phyloP scores from a whole-genome alignment of 2,329 filamentous ascomycete genomes.

The Thelonectria discophora region DNA sequence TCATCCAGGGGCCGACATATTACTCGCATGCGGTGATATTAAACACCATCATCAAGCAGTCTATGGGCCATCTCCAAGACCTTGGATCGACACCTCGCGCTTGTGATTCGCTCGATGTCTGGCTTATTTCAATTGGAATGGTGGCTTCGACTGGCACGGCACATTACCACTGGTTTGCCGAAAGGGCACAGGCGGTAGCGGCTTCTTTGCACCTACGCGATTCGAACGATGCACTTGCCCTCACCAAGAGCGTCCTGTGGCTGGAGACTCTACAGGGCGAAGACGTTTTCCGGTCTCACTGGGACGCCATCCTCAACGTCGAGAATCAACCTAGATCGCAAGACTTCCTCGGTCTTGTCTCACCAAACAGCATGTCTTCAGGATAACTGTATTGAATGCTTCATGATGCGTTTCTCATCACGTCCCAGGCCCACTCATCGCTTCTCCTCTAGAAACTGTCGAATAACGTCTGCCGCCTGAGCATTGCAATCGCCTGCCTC shows the following conservation, averaged over 20 bases:
- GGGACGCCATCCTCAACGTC: neutral
- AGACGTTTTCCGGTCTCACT: neutral
- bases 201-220: neutral
- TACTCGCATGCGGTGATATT: conserved; percentile 59
- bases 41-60: conserved; percentile 45
- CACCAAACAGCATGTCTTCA: neutral
- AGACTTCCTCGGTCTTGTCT: neutral
- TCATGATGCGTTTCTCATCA: neutral
- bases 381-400: neutral
- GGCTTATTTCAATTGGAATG: conserved; percentile 55
- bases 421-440: neutral
- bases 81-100: conserved; percentile 18
- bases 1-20: conserved; percentile 63
- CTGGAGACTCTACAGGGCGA: neutral
- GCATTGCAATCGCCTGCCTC: conserved; percentile 14
- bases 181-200: neutral
- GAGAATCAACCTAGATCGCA: neutral
- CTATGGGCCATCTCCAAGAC: conserved; percentile 45
- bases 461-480: conserved; percentile 2
- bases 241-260: neutral
- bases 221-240: neutral
- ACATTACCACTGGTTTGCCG: conserved; percentile 44
- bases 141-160: conserved; percentile 44
- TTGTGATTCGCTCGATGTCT: conserved; percentile 47
- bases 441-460: conserved; percentile 9